These are phyloP conservation scores for Talaromyces nanjingensis DNA, from an alignment of 495 filamentous ascomycete species.

Conservation along the genomic window DNA sequence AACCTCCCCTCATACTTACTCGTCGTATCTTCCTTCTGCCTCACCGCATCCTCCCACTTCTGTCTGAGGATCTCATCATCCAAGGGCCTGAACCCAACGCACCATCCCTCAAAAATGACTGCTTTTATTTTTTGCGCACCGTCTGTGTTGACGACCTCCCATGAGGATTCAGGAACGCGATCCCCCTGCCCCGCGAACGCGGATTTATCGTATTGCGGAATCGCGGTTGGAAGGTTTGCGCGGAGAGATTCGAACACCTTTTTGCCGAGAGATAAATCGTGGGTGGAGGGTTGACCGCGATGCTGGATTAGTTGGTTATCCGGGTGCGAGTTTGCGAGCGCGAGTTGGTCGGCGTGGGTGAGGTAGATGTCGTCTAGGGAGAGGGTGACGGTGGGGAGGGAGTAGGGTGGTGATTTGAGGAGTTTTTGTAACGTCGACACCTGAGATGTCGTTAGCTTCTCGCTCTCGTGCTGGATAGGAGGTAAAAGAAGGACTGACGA, in stretches of 20 bases:
- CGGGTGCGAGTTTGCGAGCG: slow-evolving; percentile 56
- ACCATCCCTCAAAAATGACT: slow-evolving; percentile 88
- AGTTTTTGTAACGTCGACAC: slow-evolving; percentile 58
- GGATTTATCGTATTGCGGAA: slow-evolving; percentile 83
- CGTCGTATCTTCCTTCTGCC: slow-evolving; percentile 30
- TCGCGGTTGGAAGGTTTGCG: slow-evolving; percentile 41
- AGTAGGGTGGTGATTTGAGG: slow-evolving; percentile 59
- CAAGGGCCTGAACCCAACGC: slow-evolving; percentile 75
- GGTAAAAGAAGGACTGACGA: slow-evolving; percentile 33
- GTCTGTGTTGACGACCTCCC: slow-evolving; percentile 56
- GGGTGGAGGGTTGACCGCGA: slow-evolving; percentile 79
- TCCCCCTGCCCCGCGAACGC: slow-evolving; percentile 73
- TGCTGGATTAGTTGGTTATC: slow-evolving; percentile 72
- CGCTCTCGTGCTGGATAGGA: not conserved
- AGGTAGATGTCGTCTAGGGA: slow-evolving; percentile 94
- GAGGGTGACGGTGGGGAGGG: slow-evolving; percentile 65
- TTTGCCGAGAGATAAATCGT: slow-evolving; percentile 64
- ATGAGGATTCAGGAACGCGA: slow-evolving; percentile 52
- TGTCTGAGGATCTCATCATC: slow-evolving; percentile 42
- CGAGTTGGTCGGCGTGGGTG: slow-evolving; percentile 60
- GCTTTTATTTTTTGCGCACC: slow-evolving; percentile 47
- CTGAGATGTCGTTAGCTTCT: slow-evolving; percentile 20
- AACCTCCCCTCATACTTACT: slow-evolving; percentile 38
- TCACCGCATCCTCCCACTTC: slow-evolving; percentile 50
- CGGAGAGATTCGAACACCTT: slow-evolving; percentile 57